phyloP scores from a whole-genome alignment of 1,284 basidiomycete genomes.

The Leccinum pachyderme region DNA sequence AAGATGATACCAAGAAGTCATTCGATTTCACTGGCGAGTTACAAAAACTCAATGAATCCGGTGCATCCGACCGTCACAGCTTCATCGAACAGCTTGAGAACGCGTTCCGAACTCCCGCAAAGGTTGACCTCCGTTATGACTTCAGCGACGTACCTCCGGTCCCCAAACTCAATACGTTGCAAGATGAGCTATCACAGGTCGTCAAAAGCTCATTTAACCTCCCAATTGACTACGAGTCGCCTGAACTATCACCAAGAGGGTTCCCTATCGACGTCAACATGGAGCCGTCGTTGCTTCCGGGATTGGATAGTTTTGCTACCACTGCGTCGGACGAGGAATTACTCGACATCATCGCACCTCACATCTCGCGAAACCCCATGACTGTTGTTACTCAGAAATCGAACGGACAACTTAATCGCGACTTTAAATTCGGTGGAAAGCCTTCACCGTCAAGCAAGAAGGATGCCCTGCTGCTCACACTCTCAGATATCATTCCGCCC shows the following conservation, averaged over 20 bases:
- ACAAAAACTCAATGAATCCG: constrained; percentile 65
- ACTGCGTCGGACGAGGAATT: constrained; percentile 19
- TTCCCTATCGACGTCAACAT: constrained; percentile 24
- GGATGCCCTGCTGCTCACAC: constrained; percentile 40
- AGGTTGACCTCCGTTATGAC: constrained; percentile 53
- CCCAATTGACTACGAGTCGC: constrained; percentile 19
- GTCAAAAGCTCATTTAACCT: constrained; percentile 24
- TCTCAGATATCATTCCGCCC: constrained; percentile 74
- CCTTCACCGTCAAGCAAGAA: constrained; percentile 29
- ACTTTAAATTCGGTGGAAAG: constrained; percentile 72
- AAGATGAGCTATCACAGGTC: constrained; percentile 26
- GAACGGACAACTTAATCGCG: constrained; percentile 60
- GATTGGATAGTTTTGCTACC: constrained; percentile 18
- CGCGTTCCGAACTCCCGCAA: constrained; percentile 73
- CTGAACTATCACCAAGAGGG: constrained; percentile 11
- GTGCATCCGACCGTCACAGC: constrained; percentile 64
- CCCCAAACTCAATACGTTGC: constrained; percentile 26
- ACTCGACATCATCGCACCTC: constrained; percentile 25
- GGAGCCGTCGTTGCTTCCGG: constrained; percentile 22
- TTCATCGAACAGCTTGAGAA: constrained; percentile 82
- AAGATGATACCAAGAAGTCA: constrained; percentile 71
- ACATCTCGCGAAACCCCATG: constrained; percentile 30
- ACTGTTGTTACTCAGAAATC: constrained; percentile 50
- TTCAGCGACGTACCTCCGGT: constrained; percentile 48
- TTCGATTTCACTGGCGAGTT: constrained; percentile 88